Conservation (phyloP, 2,329 filamentous ascomycete species). For the Graphilbum sp. region DNA sequence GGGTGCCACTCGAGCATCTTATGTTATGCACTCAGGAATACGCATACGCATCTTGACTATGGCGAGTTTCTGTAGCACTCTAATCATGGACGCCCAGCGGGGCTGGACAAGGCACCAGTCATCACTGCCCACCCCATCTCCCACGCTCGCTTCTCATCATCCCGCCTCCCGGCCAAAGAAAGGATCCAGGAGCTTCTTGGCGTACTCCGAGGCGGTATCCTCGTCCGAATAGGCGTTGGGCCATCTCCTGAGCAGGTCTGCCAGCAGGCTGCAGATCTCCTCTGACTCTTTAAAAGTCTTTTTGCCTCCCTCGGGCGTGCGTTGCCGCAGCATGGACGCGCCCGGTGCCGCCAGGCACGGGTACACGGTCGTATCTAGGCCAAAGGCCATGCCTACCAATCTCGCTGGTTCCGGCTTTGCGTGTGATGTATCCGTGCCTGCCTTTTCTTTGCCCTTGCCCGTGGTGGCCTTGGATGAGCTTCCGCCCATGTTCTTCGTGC, state of each 20-base stretch:
- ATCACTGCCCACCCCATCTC: no score
- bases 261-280: background rate
- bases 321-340: background rate
- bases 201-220: background rate
- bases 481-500: background rate
- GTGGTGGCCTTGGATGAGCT: background rate
- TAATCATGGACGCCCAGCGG: no score
- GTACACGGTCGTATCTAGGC: background rate
- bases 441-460: background rate
- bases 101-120: no score
- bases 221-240: background rate
- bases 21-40: no score
- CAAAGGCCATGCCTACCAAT: background rate
- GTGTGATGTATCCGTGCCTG: background rate
- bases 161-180: conserved; percentile 6
- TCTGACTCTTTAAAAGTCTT: background rate
- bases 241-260: background rate
- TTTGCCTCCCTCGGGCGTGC: background rate
- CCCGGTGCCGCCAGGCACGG: background rate
- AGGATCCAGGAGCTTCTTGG: background rate
- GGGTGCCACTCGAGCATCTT: no score
- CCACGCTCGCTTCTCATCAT: no score
- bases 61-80: no score
- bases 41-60: no score
- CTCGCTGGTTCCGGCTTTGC: background rate